These are phyloP conservation scores for Termitomyces sp. DNA, from an alignment of 768 basidiomycete species.

Conservation along the genomic window DNA sequence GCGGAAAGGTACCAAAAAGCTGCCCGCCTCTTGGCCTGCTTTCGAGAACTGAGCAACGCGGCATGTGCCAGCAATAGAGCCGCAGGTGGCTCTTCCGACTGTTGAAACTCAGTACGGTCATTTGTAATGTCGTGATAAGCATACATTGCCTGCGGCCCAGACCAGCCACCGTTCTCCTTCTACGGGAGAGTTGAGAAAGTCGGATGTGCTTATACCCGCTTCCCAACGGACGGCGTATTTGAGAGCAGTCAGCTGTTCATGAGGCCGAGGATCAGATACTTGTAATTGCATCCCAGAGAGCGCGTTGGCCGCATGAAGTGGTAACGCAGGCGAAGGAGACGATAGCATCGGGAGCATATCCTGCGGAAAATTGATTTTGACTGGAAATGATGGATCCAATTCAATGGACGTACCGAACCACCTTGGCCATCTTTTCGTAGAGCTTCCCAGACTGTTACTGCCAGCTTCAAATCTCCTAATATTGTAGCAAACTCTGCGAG, in stretches of 20 bases:
- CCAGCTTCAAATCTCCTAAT: conserved; percentile 85
- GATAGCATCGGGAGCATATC: conserved; percentile 78
- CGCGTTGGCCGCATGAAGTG: conserved; percentile 58
- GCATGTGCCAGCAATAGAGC: conserved; percentile 81
- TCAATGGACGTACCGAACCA: conserved; percentile 60
- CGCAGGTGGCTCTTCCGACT: conserved; percentile 81
- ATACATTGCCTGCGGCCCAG: conserved; percentile 78
- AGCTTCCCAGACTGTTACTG: conserved; percentile 79
- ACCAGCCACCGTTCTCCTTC: conserved; percentile 86
- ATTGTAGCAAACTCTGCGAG: conserved; percentile 95
- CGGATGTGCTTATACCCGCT: conserved; percentile 46
- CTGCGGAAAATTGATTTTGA: conserved; percentile 32
- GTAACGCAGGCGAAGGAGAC: conserved; percentile 58
- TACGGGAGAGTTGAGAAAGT: conserved; percentile 51
- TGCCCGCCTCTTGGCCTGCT: conserved; percentile 53
- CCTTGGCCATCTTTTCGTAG: conserved; percentile 82
- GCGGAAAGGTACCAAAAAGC: conserved; percentile 78
- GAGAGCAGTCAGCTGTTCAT: conserved; percentile 64
- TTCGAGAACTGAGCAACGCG: conserved; percentile 60
- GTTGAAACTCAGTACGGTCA: conserved; percentile 23
- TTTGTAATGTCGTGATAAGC: conserved; percentile 13
- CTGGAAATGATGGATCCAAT: neutral
- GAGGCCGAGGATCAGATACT: conserved; percentile 46
- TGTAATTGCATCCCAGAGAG: conserved; percentile 42
- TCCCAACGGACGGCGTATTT: conserved; percentile 77